A percentile compares a stretch with the other conserved stretches of the same genome.
Conservation (phyloP, 768 basidiomycete genomes). For the Pluteus cervinus region DNA sequence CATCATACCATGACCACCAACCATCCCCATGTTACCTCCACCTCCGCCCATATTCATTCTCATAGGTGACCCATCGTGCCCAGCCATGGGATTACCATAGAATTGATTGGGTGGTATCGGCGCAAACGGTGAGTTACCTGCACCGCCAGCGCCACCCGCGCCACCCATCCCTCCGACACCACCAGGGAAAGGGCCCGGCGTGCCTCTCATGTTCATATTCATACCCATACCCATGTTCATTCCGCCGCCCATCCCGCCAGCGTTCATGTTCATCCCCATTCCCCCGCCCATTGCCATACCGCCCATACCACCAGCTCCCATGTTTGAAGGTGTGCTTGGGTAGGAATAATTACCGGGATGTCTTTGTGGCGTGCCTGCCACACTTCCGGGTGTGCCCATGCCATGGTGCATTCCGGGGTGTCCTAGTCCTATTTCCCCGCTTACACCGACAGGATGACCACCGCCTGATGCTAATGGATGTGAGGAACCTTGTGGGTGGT, state of each 20-base stretch:
- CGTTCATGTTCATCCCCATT: conserved; percentile 10
- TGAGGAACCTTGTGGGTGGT: conserved; percentile 14
- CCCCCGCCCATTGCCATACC: conserved; percentile 17
- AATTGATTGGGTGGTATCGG: too few species aligned
- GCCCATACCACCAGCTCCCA: conserved; percentile 20
- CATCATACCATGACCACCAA: conserved; percentile 9
- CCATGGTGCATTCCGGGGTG: too few species aligned
- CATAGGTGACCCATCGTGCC: not conserved
- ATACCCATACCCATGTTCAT: conserved; percentile 16
- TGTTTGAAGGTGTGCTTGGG: conserved; percentile 24
- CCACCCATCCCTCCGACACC: conserved; percentile 13
- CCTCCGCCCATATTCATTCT: conserved; percentile 4
- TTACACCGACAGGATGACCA: not conserved
- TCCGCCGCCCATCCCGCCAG: conserved; percentile 13
- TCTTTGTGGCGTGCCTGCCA: too few species aligned
- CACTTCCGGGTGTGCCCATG: too few species aligned
- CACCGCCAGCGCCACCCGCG: conserved; percentile 4
- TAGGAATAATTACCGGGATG: conserved; percentile 24
- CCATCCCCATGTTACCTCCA: too few species aligned
- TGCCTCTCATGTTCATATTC: conserved; percentile 19
- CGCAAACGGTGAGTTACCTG: too few species aligned
- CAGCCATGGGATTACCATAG: too few species aligned
- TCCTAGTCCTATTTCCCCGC: not conserved
- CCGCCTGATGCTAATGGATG: conserved; percentile 1
- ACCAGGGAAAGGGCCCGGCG: conserved; percentile 17